These are phyloP conservation scores for Yamadazyma taylorii DNA, from an alignment of 1,139 yeast species.

Conservation along the genomic window DNA sequence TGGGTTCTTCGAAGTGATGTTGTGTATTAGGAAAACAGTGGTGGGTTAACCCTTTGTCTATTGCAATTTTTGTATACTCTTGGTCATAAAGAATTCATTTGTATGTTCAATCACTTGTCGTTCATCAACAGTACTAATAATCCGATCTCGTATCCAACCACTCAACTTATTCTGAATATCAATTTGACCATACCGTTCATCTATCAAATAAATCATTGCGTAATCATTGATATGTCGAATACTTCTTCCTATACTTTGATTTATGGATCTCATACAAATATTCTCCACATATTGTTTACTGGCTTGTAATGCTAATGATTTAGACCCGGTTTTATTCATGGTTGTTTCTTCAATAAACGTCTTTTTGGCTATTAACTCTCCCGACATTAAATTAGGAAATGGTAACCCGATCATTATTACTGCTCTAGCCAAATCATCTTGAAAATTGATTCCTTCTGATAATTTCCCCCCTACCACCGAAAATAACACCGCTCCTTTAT, in stretches of 20 bases:
- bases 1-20: slow-evolving; percentile 70
- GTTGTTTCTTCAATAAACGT: slow-evolving; percentile 58
- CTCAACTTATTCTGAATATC: slow-evolving; percentile 66
- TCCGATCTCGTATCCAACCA: slow-evolving; percentile 67
- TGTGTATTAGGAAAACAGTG: slow-evolving; percentile 37
- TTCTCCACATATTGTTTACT: slow-evolving; percentile 74
- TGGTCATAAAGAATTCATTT: slow-evolving; percentile 24
- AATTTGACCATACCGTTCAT: slow-evolving; percentile 52
- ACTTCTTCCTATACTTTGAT: slow-evolving; percentile 92
- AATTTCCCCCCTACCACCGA: slow-evolving; percentile 93
- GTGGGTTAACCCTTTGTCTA: too few relatives aligned
- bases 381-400: slow-evolving; percentile 81
- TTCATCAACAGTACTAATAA: too few relatives aligned
- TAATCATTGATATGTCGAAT: slow-evolving; percentile 83
- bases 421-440: slow-evolving; percentile 82
- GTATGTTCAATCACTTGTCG: slow-evolving; percentile 22
- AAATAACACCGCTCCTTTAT: slow-evolving; percentile 64
- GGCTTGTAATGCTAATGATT: slow-evolving; percentile 40
- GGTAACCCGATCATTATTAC: slow-evolving; percentile 90
- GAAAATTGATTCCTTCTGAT: slow-evolving; percentile 93
- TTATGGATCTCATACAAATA: slow-evolving; percentile 87
- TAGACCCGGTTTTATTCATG: slow-evolving; percentile 39
- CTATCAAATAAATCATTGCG: slow-evolving; percentile 72
- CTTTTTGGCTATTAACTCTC: slow-evolving; percentile 76
- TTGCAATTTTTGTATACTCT: slow-evolving; percentile 6